Base-by-base conservation (phyloP, 306 rosid genomes). In the Arachis stenosperma region DNA sequence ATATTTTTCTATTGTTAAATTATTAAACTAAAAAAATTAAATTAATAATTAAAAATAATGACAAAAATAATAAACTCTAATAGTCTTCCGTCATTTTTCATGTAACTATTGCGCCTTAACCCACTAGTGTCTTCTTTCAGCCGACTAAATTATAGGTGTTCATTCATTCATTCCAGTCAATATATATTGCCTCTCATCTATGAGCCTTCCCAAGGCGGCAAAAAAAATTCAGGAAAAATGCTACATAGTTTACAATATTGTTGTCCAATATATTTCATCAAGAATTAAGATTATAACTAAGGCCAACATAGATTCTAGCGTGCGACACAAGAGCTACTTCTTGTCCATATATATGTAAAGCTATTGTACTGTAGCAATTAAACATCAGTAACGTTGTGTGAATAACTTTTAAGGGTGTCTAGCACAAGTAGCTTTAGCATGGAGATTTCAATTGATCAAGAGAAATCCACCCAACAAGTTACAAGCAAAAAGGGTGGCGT, bases 401-500 rank as follows among this genome's bases (percentile, higher is more conserved):
- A 22, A 52, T 37, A 67, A 50, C 48, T 39, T 53, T 12, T 71
- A 14, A 58, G 42, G 50, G 37, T 62, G 41, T 39, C 47, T 37
- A 30, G 63, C 73, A 80, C 51, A 79, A 61, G 60, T 77, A 67
- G 43, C 77, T 55, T 54, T 79, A 73, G 44, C 77, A 83, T 71
- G 84, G 83, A 81, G 81, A 48, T 55, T 13, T 10, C 85, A 75
- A 75, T 76, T 50, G 79, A 85, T 76, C 66, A 83, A 73, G 52
- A 44, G 74, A 80, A 76, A 62, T 71, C 74, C 52, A 40, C 66
- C 47, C 69, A 79, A 74, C 53, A 76, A 17, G 70, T 67, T 69
- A 39, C 30, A 67, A 62, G 66, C 71, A 83, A 65, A 66, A 90
- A 77, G 81, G 98, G 98, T 67, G 98, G 97, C 73, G 70, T 70